Evolutionary conservation across 1,139 yeast genomes (phyloP), one percentile per base, ranked within the genome.

Genomic region (Suhomyces yuchorum): DNA sequence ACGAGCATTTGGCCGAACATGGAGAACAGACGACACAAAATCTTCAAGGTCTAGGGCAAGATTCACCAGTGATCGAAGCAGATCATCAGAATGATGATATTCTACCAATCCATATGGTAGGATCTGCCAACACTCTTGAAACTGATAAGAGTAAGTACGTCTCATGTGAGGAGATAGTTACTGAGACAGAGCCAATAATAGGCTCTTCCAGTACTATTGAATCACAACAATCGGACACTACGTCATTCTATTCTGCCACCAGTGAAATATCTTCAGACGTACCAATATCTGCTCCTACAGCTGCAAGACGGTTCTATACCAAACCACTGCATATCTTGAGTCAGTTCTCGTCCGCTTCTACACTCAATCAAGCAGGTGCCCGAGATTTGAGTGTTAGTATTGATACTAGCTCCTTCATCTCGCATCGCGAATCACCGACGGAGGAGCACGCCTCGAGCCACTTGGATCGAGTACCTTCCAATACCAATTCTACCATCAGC

Each of bases 311-410:
- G 14, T 49, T 47, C 37, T 59, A 56, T 40, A 41, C 61, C 14
- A 56, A 59, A 41, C 70, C 71, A 14, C 67, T 66, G 68, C 67
- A 65, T 38, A 63, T 66, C 1, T 56, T 66, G 37, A 62, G 63
- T 51, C 60, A 59, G 38, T 58, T 56, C 43, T 58, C 60, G 9
- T 42, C 54, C 7, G 50, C 43, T 15, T 43, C 54, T 8, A 51
- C 52, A 7, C 47, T 55, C 15, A 48, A 53, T 39, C 56, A 44
- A 23, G 39, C 47, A 11, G 37, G 43, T 12, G 40, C 42, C 7
- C 47, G 45, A 5, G 51, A 51, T 19, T 48, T 66, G 35, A 65
- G 70, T 49, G 55, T 57, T 18, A 66, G 70, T 42, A 62, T 67
- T 38, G 71, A 67, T 48, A 60, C 63, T 8, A 57, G 54, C 37